These are phyloP conservation scores for Kwoniella dendrophila DNA, from an alignment of 768 basidiomycete genomes.

Conservation along the genomic window DNA sequence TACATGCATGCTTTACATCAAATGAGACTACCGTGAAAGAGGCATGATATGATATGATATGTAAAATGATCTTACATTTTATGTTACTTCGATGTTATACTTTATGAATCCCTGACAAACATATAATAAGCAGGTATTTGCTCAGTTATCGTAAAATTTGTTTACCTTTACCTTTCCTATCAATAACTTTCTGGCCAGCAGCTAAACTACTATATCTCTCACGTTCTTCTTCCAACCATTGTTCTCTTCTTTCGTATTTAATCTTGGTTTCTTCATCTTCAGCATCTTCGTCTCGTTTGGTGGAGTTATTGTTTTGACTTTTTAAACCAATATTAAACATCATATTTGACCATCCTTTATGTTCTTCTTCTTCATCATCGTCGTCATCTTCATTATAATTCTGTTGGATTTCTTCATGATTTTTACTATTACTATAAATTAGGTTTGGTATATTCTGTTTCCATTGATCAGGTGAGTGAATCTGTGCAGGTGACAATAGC, in stretches of 20 bases:
- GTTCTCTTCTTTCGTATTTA: not conserved
- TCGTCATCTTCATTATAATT: not conserved
- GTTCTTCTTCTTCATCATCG: not conserved
- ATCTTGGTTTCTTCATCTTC: not conserved
- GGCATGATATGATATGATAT: too few relatives aligned
- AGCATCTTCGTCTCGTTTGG: too few relatives aligned
- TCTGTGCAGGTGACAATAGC: not conserved
- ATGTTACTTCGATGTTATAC: too few relatives aligned
- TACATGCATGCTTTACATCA: not conserved
- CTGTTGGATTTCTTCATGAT: not conserved
- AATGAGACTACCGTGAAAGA: too few relatives aligned
- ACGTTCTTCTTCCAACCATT: constrained; percentile 2
- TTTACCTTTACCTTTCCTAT: constrained; percentile 3
- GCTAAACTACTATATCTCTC: not conserved
- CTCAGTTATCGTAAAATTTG: not conserved
- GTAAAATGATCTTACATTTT: too few relatives aligned
- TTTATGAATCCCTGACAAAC: too few relatives aligned
- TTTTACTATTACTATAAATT: not conserved
- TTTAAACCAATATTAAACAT: too few relatives aligned
- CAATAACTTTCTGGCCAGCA: not conserved
- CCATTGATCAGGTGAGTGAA: not conserved
- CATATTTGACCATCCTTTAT: not conserved
- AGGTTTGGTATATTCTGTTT: not conserved
- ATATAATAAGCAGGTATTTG: not conserved
- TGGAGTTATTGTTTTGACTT: too few relatives aligned